Evolutionary conservation across 2,329 filamentous ascomycete genomes (phyloP).

Genomic region (Fusarium anthophilum): DNA sequence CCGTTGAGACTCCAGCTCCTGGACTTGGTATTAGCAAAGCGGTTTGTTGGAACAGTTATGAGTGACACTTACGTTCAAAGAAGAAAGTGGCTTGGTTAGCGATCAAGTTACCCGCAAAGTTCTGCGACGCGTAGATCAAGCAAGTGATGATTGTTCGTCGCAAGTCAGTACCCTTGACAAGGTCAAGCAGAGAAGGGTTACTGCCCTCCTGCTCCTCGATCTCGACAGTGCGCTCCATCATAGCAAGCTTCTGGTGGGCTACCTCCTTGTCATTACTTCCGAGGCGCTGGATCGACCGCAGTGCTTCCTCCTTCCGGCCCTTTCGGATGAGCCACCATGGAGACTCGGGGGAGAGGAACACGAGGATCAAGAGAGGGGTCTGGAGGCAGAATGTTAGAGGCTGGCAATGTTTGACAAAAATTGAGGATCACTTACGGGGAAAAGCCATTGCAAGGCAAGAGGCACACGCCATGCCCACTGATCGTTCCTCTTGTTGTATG

Average conservation of each 20-base stretch:
- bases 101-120: constrained; percentile 68
- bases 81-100: constrained; percentile 70
- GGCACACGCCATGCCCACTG: constrained; percentile 51
- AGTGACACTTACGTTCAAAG: constrained; percentile 53
- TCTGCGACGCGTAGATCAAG: constrained; percentile 66
- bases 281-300: constrained; percentile 57
- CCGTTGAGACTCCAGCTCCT: constrained; percentile 67
- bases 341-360: constrained; percentile 60
- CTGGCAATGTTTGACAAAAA: fast-evolving
- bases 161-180: constrained; percentile 63
- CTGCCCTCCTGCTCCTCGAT: constrained; percentile 54
- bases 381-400: neutral
- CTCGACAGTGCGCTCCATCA: constrained; percentile 66
- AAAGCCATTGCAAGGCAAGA: constrained; percentile 67
- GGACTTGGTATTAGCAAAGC: constrained; percentile 8
- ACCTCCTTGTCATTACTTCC: constrained; percentile 43
- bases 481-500: constrained; percentile 51
- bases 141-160: constrained; percentile 65
- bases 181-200: constrained; percentile 59
- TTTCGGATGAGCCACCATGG: constrained; percentile 65
- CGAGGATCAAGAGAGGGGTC: constrained; percentile 61
- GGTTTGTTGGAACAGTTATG: fast-evolving
- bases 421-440: constrained; percentile 48
- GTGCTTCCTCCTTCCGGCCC: constrained; percentile 54
- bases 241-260: constrained; percentile 56